phyloP scores from a whole-genome alignment of 345 rosid genomes.

The Eucalyptus shirleyi region DNA sequence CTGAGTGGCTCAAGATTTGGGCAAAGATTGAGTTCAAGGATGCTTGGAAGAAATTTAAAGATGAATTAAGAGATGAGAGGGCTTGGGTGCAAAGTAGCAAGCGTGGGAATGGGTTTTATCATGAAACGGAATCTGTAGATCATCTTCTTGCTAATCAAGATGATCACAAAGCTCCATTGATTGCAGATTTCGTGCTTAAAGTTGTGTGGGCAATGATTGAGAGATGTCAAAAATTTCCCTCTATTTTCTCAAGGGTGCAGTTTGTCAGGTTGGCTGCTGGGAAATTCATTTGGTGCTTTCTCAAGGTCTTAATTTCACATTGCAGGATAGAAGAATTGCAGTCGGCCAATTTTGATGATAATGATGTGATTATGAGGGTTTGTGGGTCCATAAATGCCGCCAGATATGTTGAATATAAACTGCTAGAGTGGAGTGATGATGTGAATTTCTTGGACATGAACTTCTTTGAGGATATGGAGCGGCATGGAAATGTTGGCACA shows the following conservation, averaged over 20 bases:
- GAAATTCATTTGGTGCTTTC: constrained; percentile 56
- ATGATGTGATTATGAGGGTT: constrained; percentile 18
- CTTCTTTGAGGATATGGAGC: constrained; percentile 15
- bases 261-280: constrained; percentile 55
- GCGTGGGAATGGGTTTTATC: neutral
- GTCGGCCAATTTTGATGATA: constrained; percentile 3
- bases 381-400: constrained; percentile 64
- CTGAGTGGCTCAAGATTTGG: constrained; percentile 75
- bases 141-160: constrained; percentile 43
- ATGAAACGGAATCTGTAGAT: constrained; percentile 9
- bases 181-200: constrained; percentile 38
- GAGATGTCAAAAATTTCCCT: constrained; percentile 35
- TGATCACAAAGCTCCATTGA: constrained; percentile 50
- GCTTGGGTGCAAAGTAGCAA: constrained; percentile 34
- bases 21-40: constrained; percentile 69
- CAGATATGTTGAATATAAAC: constrained; percentile 40
- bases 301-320: constrained; percentile 31
- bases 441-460: constrained; percentile 48
- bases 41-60: constrained; percentile 54
- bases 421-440: constrained; percentile 78
- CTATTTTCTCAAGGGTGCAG: constrained; percentile 17
- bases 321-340: constrained; percentile 31
- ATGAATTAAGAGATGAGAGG: constrained; percentile 34
- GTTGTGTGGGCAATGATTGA: constrained; percentile 45
- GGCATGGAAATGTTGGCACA: neutral